Evolutionary conservation across 768 basidiomycete species (phyloP), one percentile per base, ranked within the genome.

Genomic region (Panus rudis): DNA sequence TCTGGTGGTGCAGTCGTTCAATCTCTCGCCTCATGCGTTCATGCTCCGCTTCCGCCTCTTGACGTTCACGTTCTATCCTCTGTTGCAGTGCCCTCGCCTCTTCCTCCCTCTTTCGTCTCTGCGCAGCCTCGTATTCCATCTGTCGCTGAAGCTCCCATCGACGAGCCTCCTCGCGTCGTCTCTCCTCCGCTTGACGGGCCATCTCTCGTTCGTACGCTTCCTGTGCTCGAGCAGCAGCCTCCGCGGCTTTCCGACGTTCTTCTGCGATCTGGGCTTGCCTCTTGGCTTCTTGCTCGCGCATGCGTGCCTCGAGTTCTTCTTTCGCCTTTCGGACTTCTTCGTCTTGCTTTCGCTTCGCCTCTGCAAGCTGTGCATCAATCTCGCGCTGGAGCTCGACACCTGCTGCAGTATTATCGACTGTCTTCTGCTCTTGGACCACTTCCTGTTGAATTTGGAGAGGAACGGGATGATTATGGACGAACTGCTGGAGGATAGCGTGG

Each of bases 401-500:
- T 1, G 55, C 55, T 7, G 39, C 31, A 24, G 53, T 57, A 22
- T 46, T 37, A 21, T 39, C 33, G 12, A 57, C 16, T 2, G 19
- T 21, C 40, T 50, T 54, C 2, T 38, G n/a, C 19, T 52, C 43
- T 19, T 54, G 46, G 10, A 53, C 47, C 21, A 56, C 34, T 40
- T 57, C 55, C 13, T n/a, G 12, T 38, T 57, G 55, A n/a, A 57
- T 50, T 20, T 40, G 45, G 24, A 54, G 35, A 10, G 47, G 22
- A 16, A 24, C 32, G 12, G 55, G 53, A n/a, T 39, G 31, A 25
- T 44, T 51, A 27, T 37, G 42, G 21, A 52, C 6, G 39, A 54
- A 20, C 3, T 8, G 24, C 10, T 23, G 30, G 10, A 55, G 14
- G 45, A 55, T 52, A 6, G 23, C 28, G 3, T 45, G 39, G 12